Conservation (phyloP, 2,329 filamentous ascomycete species). For the Xylariaceae sp. region DNA sequence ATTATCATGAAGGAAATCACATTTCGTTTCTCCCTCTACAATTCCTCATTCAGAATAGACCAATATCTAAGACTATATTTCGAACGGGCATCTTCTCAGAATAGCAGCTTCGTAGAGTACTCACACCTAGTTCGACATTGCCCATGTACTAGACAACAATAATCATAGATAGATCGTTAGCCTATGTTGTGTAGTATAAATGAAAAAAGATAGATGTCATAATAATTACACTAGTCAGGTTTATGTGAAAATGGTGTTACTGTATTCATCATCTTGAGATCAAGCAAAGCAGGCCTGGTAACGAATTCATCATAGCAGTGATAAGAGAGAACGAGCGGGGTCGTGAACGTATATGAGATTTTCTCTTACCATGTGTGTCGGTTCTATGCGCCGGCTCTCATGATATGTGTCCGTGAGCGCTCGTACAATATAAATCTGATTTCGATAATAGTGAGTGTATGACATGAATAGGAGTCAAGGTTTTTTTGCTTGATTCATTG, state of each 20-base stretch:
- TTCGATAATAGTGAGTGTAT: no score
- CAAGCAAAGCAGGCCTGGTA: conserved; percentile 35
- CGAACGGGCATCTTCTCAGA: no score
- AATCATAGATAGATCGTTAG: background rate
- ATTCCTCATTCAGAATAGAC: background rate
- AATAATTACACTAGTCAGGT: conserved; percentile 1
- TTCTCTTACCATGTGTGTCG: background rate
- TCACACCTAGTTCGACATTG: background rate
- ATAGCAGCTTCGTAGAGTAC: background rate
- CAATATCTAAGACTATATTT: background rate
- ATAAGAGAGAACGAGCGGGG: background rate
- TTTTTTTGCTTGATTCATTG: no score
- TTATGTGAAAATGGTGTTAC: conserved; percentile 13
- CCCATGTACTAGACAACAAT: background rate
- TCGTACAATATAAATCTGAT: background rate
- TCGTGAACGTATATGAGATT: background rate
- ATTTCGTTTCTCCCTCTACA: background rate
- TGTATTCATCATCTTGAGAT: conserved; percentile 28
- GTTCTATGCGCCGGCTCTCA: no score
- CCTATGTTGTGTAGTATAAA: background rate
- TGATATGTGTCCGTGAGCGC: no score
- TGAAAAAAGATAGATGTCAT: background rate
- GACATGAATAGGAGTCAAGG: no score
- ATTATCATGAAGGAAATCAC: background rate
- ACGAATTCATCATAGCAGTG: conserved; percentile 26